Base-by-base conservation (phyloP, 2,329 filamentous ascomycete genomes). In the Pseudocercospora cruenta region DNA sequence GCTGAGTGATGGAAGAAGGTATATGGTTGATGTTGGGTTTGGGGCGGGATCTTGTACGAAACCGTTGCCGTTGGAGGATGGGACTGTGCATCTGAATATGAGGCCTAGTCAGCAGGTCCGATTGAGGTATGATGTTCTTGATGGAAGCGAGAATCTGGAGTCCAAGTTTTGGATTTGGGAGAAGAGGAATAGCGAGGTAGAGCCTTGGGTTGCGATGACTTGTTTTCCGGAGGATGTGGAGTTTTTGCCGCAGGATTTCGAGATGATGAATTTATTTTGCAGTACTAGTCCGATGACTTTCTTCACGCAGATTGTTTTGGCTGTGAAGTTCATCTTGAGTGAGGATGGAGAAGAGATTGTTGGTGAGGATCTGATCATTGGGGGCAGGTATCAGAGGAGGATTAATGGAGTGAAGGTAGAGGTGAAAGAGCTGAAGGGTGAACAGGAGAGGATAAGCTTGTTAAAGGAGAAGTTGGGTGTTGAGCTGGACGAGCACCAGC, bases 11-110 rank as follows among this genome's bases (percentile, higher is more conserved):
- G 78, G 80, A 5, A 80, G 79, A 45, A 79, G 81, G 61, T 88
- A 85, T 76, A 78, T 85, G 72, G 78, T 88, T 9, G 90, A 91
- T 73, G 86, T 89, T 16, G 87, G 84, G 1, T 91, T 91, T 71
- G 89, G 89, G 54, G 85, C 85, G 16, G 86, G 88, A 69, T 85
- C 86, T 9, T 81, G 87, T 2, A 88, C 85, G 0, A 78, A 78
- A 16, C 88, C 89, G 3, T 76, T 91, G 53, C 83, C 82, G 0
- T 78, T 91, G 0, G 74, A 85, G 53, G 81, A 85, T 5, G 77
- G 79, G 6, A 80, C 83, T 67, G 43, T 62, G 1, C 67, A 67
- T 45, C 19, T 59, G 9, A 63, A 63, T 36, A 65, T 43, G n/a
- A 66, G 45, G 5, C 63, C 58, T 5, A 33, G 14, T 8, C 63